Base-by-base conservation (phyloP, 345 rosid genomes). In the Clausena lansium region DNA sequence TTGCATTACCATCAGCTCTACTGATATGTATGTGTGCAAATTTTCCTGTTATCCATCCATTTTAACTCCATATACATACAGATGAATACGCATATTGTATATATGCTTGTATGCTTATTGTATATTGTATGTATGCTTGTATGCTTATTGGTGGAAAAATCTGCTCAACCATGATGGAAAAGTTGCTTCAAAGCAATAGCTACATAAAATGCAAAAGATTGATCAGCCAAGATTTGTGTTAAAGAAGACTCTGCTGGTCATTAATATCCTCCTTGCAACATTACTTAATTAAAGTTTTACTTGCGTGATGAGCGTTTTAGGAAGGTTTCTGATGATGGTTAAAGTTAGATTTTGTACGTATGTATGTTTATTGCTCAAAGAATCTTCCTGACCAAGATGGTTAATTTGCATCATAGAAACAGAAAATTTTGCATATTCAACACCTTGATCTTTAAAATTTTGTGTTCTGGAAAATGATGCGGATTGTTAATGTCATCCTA, bases 1-100 rank as follows among this genome's bases (percentile, higher is more conserved):
- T 83, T 96, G 97, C 80, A 74, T 96, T 76, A 82, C 91, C 63
- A 84, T 90, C 81, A 82, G 86, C 85, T 88, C 85, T 71, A 82
- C 81, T 80, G 78, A 87, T 81, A 61, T 70, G 99, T 96, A 90
- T 45, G 98, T 83, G 58, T 41, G 75, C 66, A 71, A 36, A 39
- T 41, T 70, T 78, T 63, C 54, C 60, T 73, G 62, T 66, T 76
- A 77, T 72, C 71, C 57, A 11, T 68, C 74, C 30, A 57, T 14
- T 47, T 71, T n/a, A n/a, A n/a, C n/a, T n/a, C n/a, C n/a, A n/a
- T n/a, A n/a, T n/a, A n/a, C n/a, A n/a, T n/a, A n/a, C n/a, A n/a
- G n/a, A n/a, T n/a, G n/a, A n/a, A n/a, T n/a, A n/a, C n/a, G n/a
- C n/a, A n/a, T n/a, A n/a, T n/a, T n/a, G n/a, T n/a, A n/a, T n/a